Conservation (phyloP, 805 yeast species). For the Suhomyces emberorum region DNA sequence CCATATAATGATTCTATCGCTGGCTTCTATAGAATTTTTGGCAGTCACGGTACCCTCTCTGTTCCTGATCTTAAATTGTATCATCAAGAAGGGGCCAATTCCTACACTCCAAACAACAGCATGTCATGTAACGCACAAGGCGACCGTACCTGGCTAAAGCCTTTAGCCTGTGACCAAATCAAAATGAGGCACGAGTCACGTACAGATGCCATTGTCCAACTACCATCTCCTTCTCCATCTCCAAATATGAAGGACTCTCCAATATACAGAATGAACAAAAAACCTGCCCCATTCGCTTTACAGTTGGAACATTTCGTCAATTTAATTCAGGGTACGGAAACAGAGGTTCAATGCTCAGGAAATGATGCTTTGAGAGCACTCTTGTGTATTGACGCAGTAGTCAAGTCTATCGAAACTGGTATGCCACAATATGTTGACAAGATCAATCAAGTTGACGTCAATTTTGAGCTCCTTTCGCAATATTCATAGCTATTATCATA, state of each 20-base stretch:
- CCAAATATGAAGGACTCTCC: slow-evolving; percentile 23
- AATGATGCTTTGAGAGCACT: slow-evolving; percentile 38
- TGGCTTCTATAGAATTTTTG: slow-evolving; percentile 38
- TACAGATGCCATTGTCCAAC: slow-evolving; percentile 6
- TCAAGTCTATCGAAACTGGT: slow-evolving; percentile 32
- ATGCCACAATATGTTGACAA: slow-evolving; percentile 28
- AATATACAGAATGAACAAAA: slow-evolving; percentile 11
- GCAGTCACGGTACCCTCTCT: slow-evolving; percentile 36
- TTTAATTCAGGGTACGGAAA: slow-evolving; percentile 26
- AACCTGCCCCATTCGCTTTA: slow-evolving; percentile 31
- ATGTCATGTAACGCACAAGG: slow-evolving; percentile 11
- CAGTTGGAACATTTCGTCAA: slow-evolving; percentile 38
- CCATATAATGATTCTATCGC: slow-evolving; percentile 26
- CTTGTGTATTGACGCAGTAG: slow-evolving; percentile 35
- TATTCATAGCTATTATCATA: too few relatives aligned
- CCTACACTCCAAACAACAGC: slow-evolving; percentile 7
- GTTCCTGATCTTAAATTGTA: slow-evolving; percentile 35
- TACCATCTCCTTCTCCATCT: slow-evolving; percentile 32
- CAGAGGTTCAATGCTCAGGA: slow-evolving; percentile 29
- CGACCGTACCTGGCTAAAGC: slow-evolving; percentile 27
- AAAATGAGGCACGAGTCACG: slow-evolving; percentile 11
- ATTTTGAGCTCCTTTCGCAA: slow-evolving; percentile 10
- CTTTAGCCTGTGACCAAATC: slow-evolving; percentile 21
- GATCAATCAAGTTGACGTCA: slow-evolving; percentile 17
- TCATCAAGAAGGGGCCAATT: slow-evolving; percentile 18